A percentile compares a stretch with the other conserved stretches of the same genome.
phyloP scores from a whole-genome alignment of 495 filamentous ascomycete species.

The Neurospora sp. region DNA sequence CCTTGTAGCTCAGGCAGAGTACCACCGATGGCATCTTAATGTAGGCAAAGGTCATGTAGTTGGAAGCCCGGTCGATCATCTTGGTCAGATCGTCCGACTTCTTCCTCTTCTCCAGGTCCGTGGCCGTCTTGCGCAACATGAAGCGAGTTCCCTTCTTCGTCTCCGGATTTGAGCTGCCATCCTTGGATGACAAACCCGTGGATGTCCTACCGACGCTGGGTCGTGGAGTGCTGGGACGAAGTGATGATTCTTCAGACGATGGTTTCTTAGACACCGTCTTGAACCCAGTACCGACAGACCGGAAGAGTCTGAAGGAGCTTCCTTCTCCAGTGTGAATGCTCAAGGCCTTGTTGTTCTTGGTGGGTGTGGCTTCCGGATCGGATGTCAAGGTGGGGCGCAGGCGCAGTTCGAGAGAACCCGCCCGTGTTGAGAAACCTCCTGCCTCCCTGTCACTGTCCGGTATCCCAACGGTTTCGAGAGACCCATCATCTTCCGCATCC shows the following conservation, averaged over 20 bases:
- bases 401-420: conserved; percentile 65
- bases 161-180: conserved; percentile 32
- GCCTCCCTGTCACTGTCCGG: conserved; percentile 25
- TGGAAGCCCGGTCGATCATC: conserved; percentile 92
- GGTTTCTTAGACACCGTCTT: conserved; percentile 47
- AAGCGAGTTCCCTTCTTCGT: conserved; percentile 43
- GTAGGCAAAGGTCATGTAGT: conserved; percentile 94
- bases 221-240: conserved; percentile 38
- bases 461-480: conserved; percentile 13
- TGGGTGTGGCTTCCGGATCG: conserved; percentile 33
- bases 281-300: conserved; percentile 23
- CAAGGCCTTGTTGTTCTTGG: conserved; percentile 40
- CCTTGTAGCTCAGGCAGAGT: conserved; percentile 93
- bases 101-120: conserved; percentile 34
- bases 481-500: conserved; percentile 36
- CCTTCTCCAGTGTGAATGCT: conserved; percentile 38
- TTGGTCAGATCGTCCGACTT: conserved; percentile 88
- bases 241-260: conserved; percentile 49
- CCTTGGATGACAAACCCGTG: conserved; percentile 35
- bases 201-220: conserved; percentile 43
- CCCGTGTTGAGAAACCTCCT: conserved; percentile 37
- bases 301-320: conserved; percentile 47
- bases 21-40: conserved; percentile 93
- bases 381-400: conserved; percentile 68
- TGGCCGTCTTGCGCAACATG: conserved; percentile 25